Evolutionary conservation across 1,139 yeast species (phyloP).

Genomic region (Lodderomyces pseudojiufengensis): DNA sequence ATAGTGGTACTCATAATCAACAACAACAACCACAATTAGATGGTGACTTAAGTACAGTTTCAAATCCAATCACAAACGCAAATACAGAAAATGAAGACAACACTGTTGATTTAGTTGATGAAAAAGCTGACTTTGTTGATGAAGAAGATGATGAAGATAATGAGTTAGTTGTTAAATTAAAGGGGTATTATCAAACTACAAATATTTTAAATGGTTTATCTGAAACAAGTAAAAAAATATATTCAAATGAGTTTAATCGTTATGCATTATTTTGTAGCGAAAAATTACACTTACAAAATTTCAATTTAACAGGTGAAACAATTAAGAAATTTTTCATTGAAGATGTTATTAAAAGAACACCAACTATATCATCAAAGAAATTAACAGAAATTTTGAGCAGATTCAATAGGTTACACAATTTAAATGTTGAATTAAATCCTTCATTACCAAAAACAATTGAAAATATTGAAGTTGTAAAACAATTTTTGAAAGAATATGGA

Average conservation of each 20-base stretch:
- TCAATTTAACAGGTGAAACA: conserved; percentile 12
- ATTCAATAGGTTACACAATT: conserved; percentile 28
- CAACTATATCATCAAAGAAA: conserved; percentile 11
- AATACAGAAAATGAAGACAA: no score
- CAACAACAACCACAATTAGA: neutral
- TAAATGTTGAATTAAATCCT: conserved; percentile 11
- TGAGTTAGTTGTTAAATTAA: conserved; percentile 9
- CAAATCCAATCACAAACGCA: neutral
- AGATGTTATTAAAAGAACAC: conserved; percentile 10
- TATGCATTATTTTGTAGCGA: conserved; percentile 13
- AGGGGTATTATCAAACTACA: conserved; percentile 10
- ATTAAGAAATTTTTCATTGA: conserved; percentile 10
- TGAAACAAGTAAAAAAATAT: conserved; percentile 12
- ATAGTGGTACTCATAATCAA: neutral
- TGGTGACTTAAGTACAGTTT: neutral
- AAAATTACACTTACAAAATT: conserved; percentile 10
- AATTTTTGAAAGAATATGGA: conserved; percentile 10
- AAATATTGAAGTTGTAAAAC: conserved; percentile 10
- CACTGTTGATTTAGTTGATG: no score
- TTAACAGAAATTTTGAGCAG: conserved; percentile 27
- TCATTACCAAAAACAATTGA: conserved; percentile 6
- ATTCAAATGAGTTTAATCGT: conserved; percentile 13
- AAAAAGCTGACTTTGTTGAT: neutral
- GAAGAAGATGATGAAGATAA: conserved; percentile 3
- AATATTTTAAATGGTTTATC: conserved; percentile 11